A percentile compares a stretch with the other conserved stretches of the same genome.
Conservation (phyloP, 441 rosid species). For the Bocquillonia castaneifolia region DNA sequence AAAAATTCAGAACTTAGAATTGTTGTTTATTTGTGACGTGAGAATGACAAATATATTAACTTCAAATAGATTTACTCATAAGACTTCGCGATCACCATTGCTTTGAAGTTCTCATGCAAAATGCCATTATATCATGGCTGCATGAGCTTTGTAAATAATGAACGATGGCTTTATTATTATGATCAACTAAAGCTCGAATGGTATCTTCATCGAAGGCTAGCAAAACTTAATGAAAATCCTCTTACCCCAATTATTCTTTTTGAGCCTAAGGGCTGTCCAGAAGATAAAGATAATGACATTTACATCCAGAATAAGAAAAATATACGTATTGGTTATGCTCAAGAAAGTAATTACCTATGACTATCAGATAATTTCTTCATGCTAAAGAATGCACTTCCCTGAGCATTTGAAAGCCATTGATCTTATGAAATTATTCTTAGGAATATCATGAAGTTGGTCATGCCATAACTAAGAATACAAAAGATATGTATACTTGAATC, state of each 20-base stretch:
- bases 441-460: slow-evolving; percentile 96
- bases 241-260: slow-evolving; percentile 86
- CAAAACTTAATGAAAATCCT: slow-evolving; percentile 75
- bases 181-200: slow-evolving; percentile 90
- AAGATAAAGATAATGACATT: slow-evolving; percentile 93
- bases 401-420: slow-evolving; percentile 96
- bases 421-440: slow-evolving; percentile 93
- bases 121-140: slow-evolving; percentile 94
- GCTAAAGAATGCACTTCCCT: slow-evolving; percentile 95
- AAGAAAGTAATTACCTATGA: slow-evolving; percentile 87
- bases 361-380: slow-evolving; percentile 88
- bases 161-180: slow-evolving; percentile 83
- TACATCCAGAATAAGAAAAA: slow-evolving; percentile 92
- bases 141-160: slow-evolving; percentile 89
- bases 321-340: slow-evolving; percentile 93
- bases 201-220: slow-evolving; percentile 75
- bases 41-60: slow-evolving; percentile 35
- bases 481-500: slow-evolving; percentile 40
- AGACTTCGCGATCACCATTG: slow-evolving; percentile 81
- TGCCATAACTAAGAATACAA: slow-evolving; percentile 93
- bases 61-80: slow-evolving; percentile 50
- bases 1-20: slow-evolving; percentile 70
- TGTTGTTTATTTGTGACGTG: slow-evolving; percentile 47
- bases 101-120: slow-evolving; percentile 92
- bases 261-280: slow-evolving; percentile 97